phyloP scores from a whole-genome alignment of 2,329 filamentous ascomycete genomes.

The Epichloe uncinata region DNA sequence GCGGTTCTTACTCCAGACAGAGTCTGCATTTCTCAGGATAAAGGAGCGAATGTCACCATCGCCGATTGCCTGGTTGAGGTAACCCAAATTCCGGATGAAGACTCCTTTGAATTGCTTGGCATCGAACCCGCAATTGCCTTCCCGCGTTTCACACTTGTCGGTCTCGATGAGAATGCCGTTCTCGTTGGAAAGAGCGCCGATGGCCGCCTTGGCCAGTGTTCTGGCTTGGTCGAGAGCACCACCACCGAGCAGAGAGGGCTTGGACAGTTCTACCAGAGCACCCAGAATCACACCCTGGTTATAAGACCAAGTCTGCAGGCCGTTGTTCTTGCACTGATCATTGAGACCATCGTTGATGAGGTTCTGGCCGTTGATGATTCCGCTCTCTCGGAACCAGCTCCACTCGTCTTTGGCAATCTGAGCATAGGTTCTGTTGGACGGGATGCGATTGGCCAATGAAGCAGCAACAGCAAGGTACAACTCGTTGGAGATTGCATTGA shows the following conservation, averaged over 20 bases:
- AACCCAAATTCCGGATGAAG: slow-evolving; percentile 50
- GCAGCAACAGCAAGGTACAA: slow-evolving; percentile 41
- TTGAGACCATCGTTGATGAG: slow-evolving; percentile 42
- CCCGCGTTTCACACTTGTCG: slow-evolving; percentile 20
- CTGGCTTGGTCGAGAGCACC: slow-evolving; percentile 28
- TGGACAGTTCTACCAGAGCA: slow-evolving; percentile 36
- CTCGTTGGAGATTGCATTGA: slow-evolving; percentile 45
- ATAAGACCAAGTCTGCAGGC: slow-evolving; percentile 39
- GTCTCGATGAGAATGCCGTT: slow-evolving; percentile 32
- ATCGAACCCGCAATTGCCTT: slow-evolving; percentile 29
- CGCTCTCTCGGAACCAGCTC: slow-evolving; percentile 36
- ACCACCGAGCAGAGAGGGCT: slow-evolving; percentile 25
- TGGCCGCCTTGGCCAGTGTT: slow-evolving; percentile 39
- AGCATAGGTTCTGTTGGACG: slow-evolving; percentile 29
- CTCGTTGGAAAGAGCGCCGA: slow-evolving; percentile 28
- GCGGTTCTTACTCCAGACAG: slow-evolving; percentile 49
- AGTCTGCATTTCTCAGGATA: slow-evolving; percentile 47
- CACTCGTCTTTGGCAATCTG: slow-evolving; percentile 35
- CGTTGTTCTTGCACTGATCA: slow-evolving; percentile 36
- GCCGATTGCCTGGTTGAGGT: slow-evolving; percentile 38
- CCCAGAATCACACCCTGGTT: slow-evolving; percentile 46
- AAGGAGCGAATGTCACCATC: slow-evolving; percentile 36
- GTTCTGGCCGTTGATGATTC: slow-evolving; percentile 36
- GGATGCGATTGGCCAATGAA: slow-evolving; percentile 37
- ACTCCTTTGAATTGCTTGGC: slow-evolving; percentile 59